phyloP scores from a whole-genome alignment of 192 early-diverging fungal genomes.

The Linnemannia zychae region DNA sequence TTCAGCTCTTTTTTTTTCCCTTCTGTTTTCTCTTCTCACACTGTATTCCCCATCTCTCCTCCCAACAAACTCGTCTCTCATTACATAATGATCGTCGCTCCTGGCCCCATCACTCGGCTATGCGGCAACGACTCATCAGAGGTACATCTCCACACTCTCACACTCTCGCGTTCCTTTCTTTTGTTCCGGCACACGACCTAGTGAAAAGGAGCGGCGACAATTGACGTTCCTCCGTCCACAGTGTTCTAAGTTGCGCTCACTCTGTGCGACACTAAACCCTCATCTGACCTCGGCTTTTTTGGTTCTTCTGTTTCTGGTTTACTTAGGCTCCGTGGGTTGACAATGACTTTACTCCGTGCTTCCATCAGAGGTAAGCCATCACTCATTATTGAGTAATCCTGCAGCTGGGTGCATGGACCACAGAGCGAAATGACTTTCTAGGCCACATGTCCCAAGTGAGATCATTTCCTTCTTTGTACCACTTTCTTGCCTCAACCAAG shows the following conservation, averaged over 20 bases:
- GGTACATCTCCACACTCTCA: slow-evolving; percentile 16
- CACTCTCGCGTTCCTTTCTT: not conserved
- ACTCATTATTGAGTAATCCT: not conserved
- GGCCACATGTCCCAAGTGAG: not conserved
- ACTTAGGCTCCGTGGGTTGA: slow-evolving; percentile 37
- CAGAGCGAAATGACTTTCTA: not conserved
- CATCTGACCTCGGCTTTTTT: not conserved
- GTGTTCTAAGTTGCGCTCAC: not conserved
- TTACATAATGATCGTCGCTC: slow-evolving; percentile 20
- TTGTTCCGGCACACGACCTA: not conserved
- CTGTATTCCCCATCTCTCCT: not conserved
- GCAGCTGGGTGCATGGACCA: not conserved
- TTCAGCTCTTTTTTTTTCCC: not conserved
- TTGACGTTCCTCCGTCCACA: not conserved
- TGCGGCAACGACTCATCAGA: slow-evolving; percentile 46
- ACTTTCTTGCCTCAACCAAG: not conserved
- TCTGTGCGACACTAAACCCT: not conserved
- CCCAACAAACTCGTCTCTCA: slow-evolving; percentile 17
- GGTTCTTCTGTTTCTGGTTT: not conserved
- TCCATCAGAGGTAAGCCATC: slow-evolving; percentile 42
- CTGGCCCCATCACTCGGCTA: slow-evolving; percentile 21
- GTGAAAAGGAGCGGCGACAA: not conserved
- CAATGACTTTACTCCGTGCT: slow-evolving; percentile 55
- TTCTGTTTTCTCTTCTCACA: not conserved
- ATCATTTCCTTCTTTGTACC: slow-evolving; percentile 4